Conservation (phyloP, 2,329 filamentous ascomycete species). For the Botryotinia convoluta region DNA sequence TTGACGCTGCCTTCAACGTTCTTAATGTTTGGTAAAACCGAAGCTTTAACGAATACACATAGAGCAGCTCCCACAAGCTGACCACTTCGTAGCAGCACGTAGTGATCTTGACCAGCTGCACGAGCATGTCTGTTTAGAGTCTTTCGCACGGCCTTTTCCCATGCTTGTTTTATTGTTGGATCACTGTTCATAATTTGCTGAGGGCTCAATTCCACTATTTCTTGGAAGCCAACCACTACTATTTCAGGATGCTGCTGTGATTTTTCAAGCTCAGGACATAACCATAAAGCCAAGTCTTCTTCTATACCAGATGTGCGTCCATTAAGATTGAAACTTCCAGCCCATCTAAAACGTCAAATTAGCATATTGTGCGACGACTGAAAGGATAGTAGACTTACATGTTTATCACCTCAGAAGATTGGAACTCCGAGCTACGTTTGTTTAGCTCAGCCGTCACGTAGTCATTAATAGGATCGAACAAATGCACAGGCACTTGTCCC, state of each 20-base stretch:
- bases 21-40: constrained; percentile 77
- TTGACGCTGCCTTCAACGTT: constrained; percentile 96
- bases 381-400: constrained; percentile 46
- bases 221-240: constrained; percentile 89
- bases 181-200: constrained; percentile 99
- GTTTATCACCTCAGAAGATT: constrained; percentile 68
- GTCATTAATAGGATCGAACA: constrained; percentile 95
- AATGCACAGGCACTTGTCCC: constrained; percentile 74
- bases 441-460: constrained; percentile 75
- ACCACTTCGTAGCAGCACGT: constrained; percentile 85
- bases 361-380: neutral
- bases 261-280: constrained; percentile 64
- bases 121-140: constrained; percentile 73
- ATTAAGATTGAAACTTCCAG: constrained; percentile 94
- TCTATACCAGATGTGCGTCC: constrained; percentile 76
- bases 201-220: constrained; percentile 96
- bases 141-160: constrained; percentile 78
- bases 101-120: constrained; percentile 66
- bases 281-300: constrained; percentile 80
- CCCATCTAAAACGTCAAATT: constrained; percentile 42
- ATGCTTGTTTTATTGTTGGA: constrained; percentile 76
- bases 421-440: constrained; percentile 68
- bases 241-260: constrained; percentile 72
- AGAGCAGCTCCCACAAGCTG: constrained; percentile 93
- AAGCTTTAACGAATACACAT: constrained; percentile 84